phyloP scores from a whole-genome alignment of 495 filamentous ascomycete genomes.

The Aspergillus carlsbadensis region DNA sequence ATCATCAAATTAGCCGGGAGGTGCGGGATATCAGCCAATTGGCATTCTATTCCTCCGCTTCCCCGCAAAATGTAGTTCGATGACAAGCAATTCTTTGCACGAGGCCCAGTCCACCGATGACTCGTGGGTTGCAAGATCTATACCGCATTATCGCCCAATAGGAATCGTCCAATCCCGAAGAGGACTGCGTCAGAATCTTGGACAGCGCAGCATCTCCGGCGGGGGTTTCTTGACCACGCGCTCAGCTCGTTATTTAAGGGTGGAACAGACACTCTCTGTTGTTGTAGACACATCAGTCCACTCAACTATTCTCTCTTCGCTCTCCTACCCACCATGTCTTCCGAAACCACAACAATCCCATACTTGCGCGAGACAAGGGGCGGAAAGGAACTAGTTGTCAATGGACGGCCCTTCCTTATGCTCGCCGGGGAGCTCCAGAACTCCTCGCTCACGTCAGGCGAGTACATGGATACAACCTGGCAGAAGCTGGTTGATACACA shows the following conservation, averaged over 20 bases:
- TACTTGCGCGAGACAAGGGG: conserved; percentile 28
- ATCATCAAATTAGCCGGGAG: not conserved
- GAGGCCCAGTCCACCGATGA: not conserved
- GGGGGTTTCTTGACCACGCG: not conserved
- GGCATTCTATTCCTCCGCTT: not conserved
- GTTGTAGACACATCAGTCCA: no score
- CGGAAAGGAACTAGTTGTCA: conserved; percentile 41
- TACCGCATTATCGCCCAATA: not conserved
- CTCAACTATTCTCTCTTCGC: no score
- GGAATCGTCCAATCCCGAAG: not conserved
- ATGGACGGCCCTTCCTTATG: conserved; percentile 48
- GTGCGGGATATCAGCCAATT: not conserved
- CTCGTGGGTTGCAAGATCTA: not conserved
- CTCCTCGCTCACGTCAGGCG: conserved; percentile 45
- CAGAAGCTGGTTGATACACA: conserved; percentile 39
- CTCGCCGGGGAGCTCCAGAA: conserved; percentile 49
- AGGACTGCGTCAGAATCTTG: not conserved
- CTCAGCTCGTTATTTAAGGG: not conserved
- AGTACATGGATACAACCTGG: conserved; percentile 46
- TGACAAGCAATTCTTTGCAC: not conserved
- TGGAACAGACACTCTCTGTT: not conserved
- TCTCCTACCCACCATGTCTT: not conserved
- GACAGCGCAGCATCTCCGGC: not conserved
- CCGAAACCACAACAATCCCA: conserved; percentile 16
- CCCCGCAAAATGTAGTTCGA: not conserved